Evolutionary conservation across 345 rosid genomes (phyloP), one percentile per base, ranked within the genome.

Genomic region (Moricandia moricandioides): DNA sequence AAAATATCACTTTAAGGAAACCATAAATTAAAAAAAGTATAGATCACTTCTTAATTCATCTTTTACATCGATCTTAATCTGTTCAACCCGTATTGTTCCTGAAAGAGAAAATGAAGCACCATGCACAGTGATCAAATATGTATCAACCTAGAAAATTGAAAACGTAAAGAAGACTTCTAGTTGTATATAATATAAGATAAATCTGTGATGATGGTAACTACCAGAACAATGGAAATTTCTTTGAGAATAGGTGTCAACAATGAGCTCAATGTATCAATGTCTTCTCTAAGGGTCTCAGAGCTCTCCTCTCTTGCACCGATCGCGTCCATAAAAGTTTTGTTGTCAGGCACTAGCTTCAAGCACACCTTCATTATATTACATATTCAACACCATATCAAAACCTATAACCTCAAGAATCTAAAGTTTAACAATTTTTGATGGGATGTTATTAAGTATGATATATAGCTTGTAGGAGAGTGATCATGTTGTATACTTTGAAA

Each of bases 341-440:
- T 83, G 64, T 89, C 96, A 2, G 97, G 97, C 27, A 93, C 75
- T 26, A 93, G 78, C 82, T 85, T 89, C 72, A 88, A 81, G 43
- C 89, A 91, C 27, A 91, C 88, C 98, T 93, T 84, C 70, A 82
- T 73, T 54, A 2, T 21, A 12, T 34, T 45, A 29, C 55, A 52
- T 56, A 3, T 54, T 16, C 21, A 72, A 40, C 11, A 51, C 0
- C 9, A 12, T 29, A 79, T 69, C 16, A 69, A n/a, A 37, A 16
- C 8, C 6, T 37, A 37, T 24, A 2, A 52, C 1, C 40, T 33
- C 49, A 62, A 27, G 5, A 29, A 21, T 0, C 24, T 21, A 21
- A 16, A 35, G 5, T 11, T 7, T 8, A 65, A 18, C 30, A 30
- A 9, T 0, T 2, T 13, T 29, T 29, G 9, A 58, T 58, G 11